These are phyloP conservation scores for Talaromyces sp. DNA, from an alignment of 2,329 filamentous ascomycete genomes.

Conservation along the genomic window DNA sequence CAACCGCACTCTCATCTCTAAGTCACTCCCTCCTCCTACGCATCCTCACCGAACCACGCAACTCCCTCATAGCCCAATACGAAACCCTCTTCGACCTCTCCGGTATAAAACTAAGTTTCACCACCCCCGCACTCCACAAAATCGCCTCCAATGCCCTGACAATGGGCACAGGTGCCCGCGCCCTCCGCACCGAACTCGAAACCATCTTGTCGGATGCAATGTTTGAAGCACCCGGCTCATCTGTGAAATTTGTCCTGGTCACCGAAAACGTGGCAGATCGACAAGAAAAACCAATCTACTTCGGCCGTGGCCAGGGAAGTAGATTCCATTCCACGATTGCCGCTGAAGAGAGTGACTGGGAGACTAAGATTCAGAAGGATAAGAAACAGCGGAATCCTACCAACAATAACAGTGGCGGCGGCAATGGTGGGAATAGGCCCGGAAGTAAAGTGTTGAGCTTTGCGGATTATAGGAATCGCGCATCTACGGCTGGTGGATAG, in stretches of 20 bases:
- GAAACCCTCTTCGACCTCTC: constrained; percentile 81
- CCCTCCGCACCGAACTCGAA: constrained; percentile 77
- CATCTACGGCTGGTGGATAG: constrained; percentile 27
- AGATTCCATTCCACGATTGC: constrained; percentile 51
- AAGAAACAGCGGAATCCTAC: constrained; percentile 27
- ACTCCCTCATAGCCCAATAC: constrained; percentile 85
- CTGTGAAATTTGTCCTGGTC: constrained; percentile 68
- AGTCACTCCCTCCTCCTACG: constrained; percentile 67
- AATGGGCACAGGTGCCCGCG: constrained; percentile 76
- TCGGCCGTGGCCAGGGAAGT: constrained; percentile 50
- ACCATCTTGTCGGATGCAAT: constrained; percentile 73
- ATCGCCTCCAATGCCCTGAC: constrained; percentile 68
- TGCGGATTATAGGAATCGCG: constrained; percentile 42
- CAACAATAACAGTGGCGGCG: neutral
- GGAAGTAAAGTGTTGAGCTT: constrained; percentile 35
- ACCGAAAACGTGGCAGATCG: constrained; percentile 67
- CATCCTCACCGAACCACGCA: constrained; percentile 88
- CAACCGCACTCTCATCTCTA: constrained; percentile 78
- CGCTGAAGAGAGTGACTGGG: constrained; percentile 51
- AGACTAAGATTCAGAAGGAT: constrained; percentile 37
- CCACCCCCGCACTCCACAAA: constrained; percentile 72
- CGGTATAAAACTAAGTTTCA: constrained; percentile 74
- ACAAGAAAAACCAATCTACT: constrained; percentile 53
- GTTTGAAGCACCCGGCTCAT: constrained; percentile 68
- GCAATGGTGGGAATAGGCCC: neutral